These are phyloP conservation scores for Aspergillus sp. DNA, from an alignment of 2,329 filamentous ascomycete species.

Conservation along the genomic window DNA sequence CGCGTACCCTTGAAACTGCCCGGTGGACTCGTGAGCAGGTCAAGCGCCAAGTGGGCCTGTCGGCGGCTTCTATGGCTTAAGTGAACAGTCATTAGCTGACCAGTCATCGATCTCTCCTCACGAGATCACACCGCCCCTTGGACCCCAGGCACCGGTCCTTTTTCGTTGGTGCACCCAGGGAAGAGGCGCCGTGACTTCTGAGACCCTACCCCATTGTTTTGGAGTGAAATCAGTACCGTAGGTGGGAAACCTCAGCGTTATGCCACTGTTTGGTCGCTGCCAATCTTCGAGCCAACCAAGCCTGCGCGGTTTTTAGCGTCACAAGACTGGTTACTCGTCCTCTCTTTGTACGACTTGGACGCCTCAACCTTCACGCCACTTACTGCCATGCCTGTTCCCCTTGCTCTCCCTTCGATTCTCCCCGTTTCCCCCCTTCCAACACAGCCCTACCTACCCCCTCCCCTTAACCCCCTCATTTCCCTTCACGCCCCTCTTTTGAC, in stretches of 20 bases:
- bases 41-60: slow-evolving; percentile 69
- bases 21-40: slow-evolving; percentile 97
- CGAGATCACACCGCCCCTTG: slow-evolving; percentile 13
- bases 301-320: background rate
- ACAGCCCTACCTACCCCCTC: background rate
- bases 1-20: slow-evolving; percentile 87
- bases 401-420: background rate
- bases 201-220: slow-evolving; percentile 6
- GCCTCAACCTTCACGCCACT: slow-evolving; percentile 1
- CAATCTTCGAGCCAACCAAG: background rate
- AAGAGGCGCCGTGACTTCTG: slow-evolving; percentile 18
- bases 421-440: background rate
- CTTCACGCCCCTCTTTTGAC: background rate
- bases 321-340: background rate
- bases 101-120: slow-evolving; percentile 10
- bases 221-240: slow-evolving; percentile 6
- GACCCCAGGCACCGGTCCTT: slow-evolving; percentile 9
- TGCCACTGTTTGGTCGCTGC: slow-evolving; percentile 13
- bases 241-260: slow-evolving; percentile 13
- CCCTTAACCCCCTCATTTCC: background rate
- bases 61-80: slow-evolving; percentile 41
- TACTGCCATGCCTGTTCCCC: slow-evolving; percentile 7
- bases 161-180: slow-evolving; percentile 14
- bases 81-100: background rate
- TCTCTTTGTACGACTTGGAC: background rate